phyloP scores from a whole-genome alignment of 169 alveolate genomes.

The Cryptosporidium meleagridis region DNA sequence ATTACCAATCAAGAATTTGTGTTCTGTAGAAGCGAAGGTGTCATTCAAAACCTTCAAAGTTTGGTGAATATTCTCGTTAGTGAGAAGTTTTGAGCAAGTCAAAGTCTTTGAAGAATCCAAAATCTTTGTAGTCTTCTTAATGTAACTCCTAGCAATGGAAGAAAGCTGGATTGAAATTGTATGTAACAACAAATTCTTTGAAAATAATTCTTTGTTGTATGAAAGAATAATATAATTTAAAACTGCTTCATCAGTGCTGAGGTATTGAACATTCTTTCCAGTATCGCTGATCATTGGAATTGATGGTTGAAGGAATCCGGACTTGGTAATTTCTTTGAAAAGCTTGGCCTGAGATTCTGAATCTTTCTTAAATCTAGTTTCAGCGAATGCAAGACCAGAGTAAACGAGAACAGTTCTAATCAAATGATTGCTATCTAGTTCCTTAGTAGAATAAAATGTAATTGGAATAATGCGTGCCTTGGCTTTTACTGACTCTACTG shows the following conservation, averaged over 20 bases:
- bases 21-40: not conserved
- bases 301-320: constrained; percentile 27
- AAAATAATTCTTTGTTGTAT: not conserved
- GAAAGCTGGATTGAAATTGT: constrained; percentile 14
- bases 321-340: not conserved
- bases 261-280: not conserved
- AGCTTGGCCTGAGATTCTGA: not conserved
- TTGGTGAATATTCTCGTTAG: not conserved
- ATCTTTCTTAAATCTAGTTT: constrained; percentile 42
- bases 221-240: constrained; percentile 1
- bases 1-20: constrained; percentile 1
- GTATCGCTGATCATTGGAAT: constrained; percentile 42
- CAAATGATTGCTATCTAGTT: constrained; percentile 20
- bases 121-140: not conserved
- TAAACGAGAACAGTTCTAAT: constrained; percentile 15
- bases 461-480: constrained; percentile 1
- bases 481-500: not conserved
- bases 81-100: not conserved
- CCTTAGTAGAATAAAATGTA: constrained; percentile 24
- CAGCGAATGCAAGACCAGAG: constrained; percentile 34
- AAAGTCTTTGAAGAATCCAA: not conserved
- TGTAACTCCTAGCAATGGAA: not conserved
- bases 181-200: not conserved
- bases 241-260: constrained; percentile 15
- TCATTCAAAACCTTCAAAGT: constrained; percentile 7